Evolutionary conservation across 2,329 filamentous ascomycete species (phyloP).

Genomic region (Penicillium sclerotiorum): DNA sequence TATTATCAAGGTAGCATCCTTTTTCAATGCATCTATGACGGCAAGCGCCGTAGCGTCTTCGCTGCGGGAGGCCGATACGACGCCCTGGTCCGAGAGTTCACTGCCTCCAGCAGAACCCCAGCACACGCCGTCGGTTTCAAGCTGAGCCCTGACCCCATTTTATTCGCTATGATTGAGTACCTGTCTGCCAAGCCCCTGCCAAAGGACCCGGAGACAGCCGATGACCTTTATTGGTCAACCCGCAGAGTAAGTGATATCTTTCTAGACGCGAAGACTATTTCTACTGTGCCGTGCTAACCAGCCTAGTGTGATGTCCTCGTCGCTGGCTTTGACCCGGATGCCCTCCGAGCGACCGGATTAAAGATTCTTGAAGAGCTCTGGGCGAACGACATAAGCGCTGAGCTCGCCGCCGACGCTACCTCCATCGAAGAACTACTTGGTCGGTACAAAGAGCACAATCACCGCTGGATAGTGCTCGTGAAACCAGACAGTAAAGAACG

Average conservation of each 20-base stretch:
- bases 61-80: slow-evolving; percentile 95
- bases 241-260: slow-evolving; percentile 59
- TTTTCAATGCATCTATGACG: slow-evolving; percentile 91
- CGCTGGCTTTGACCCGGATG: slow-evolving; percentile 77
- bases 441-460: slow-evolving; percentile 73
- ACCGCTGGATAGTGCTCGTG: slow-evolving; percentile 86
- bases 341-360: slow-evolving; percentile 74
- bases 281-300: slow-evolving; percentile 9
- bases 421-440: slow-evolving; percentile 72
- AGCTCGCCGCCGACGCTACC: slow-evolving; percentile 77
- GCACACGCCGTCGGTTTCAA: slow-evolving; percentile 91
- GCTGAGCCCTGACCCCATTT: slow-evolving; percentile 81
- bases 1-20: slow-evolving; percentile 86
- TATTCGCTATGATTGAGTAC: slow-evolving; percentile 61
- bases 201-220: slow-evolving; percentile 71
- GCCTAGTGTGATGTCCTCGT: slow-evolving; percentile 85
- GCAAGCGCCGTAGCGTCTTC: slow-evolving; percentile 76
- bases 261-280: background rate
- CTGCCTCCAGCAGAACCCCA: slow-evolving; percentile 65
- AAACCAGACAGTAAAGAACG: slow-evolving; percentile 65
- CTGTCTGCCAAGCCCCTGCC: slow-evolving; percentile 59
- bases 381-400: slow-evolving; percentile 81
- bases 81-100: slow-evolving; percentile 79
- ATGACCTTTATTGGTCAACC: slow-evolving; percentile 60
- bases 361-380: slow-evolving; percentile 79